Percentiles rank a stretch among this genome's conserved stretches.
phyloP scores from a whole-genome alignment of 371 early-diverging fungal genomes.

The Saksenaea oblongispora region DNA sequence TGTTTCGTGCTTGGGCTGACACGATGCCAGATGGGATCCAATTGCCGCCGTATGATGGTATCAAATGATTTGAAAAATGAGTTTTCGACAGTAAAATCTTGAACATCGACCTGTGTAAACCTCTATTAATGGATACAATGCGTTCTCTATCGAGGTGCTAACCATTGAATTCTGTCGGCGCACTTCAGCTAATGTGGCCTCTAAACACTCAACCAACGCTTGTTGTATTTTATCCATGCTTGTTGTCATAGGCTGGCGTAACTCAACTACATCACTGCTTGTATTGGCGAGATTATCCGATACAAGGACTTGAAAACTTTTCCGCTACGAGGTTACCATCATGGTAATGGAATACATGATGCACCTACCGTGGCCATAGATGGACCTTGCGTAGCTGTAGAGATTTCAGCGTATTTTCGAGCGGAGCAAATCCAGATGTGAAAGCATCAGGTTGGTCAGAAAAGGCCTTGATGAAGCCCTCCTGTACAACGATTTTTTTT shows the following conservation, averaged over 20 bases:
- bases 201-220: conserved; percentile 84
- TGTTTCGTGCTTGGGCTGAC: conserved; percentile 74
- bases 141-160: conserved; percentile 9
- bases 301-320: conserved; percentile 75
- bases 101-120: conserved; percentile 64
- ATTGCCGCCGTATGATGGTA: conserved; percentile 66
- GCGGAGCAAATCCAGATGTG: conserved; percentile 75
- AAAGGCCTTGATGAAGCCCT: conserved; percentile 93
- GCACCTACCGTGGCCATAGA: conserved; percentile 83
- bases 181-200: conserved; percentile 78
- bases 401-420: conserved; percentile 82
- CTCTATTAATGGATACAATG: neutral
- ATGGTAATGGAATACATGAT: neutral
- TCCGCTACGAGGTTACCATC: neutral
- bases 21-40: conserved; percentile 90
- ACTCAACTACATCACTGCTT: conserved; percentile 71
- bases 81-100: conserved; percentile 86
- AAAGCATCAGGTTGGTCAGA: conserved; percentile 87
- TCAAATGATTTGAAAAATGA: conserved; percentile 85
- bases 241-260: conserved; percentile 79
- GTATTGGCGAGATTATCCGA: conserved; percentile 59
- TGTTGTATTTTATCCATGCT: conserved; percentile 85
- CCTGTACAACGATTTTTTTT: conserved; percentile 24
- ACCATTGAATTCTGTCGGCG: conserved; percentile 64
- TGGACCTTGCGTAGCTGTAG: conserved; percentile 81